Evolutionary conservation across 352 stramenopile genomes (phyloP), one percentile per base, ranked within the genome.

Genomic region (Phytophthora pseudosyringae): DNA sequence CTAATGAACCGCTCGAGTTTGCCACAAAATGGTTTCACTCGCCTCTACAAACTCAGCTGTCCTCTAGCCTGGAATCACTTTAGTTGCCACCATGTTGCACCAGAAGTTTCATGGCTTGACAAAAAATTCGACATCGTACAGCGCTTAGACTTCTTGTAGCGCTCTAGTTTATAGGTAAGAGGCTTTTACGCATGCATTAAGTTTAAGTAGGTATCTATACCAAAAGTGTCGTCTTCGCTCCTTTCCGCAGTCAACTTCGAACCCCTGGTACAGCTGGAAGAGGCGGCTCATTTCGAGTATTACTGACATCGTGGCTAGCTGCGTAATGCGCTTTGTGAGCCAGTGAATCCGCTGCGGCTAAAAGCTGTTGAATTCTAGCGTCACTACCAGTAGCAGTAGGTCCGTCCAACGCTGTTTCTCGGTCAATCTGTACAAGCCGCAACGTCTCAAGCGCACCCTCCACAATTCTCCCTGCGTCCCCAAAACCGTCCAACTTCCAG

Each of bases 361-460:
- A 11, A 47, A 67, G 48, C 15, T 71, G 63, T 39, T 39, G 56
- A 4, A 71, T 48, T 40, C 32, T 69, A 18, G 16, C 39, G 6
- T 64, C 54, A 21, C 26, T 36, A n/a, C 35, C 44, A 8, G 18
- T 47, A 11, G 7, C 15, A 13, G 11, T 21, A 2, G 18, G 18
- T 28, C 41, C 52, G 25, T 50, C 53, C 6, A 70, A 46, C 26
- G 28, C 62, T 4, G 47, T 55, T 15, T 46, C 25, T 0, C 47
- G 25, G 29, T 78, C 71, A 26, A 77, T 50, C 38, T 85, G 73
- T 28, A 82, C 33, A 5, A 85, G 52, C 44, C 73, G 64, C 13
- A 85, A 59, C 16, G 63, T 73, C 15, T 54, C 61, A 15, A 69
- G 54, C 10, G 55, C 46, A 33, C 48, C 46, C 5, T 59, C 54